Base-by-base conservation (phyloP, 2,329 filamentous ascomycete genomes). In the Salinomyces thailandicus region DNA sequence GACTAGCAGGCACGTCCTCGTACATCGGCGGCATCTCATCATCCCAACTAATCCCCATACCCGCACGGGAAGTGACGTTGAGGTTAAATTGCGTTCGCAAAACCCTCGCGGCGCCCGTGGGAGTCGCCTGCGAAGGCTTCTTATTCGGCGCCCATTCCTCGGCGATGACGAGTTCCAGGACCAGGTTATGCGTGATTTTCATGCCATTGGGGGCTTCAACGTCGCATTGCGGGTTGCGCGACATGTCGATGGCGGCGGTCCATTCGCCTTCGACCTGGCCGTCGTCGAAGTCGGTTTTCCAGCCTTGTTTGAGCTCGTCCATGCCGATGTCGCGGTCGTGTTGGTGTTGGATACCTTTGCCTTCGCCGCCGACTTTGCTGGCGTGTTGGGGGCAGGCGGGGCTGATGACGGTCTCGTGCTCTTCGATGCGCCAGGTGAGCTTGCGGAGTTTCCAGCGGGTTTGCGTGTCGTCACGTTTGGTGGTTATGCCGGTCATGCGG, bases 1-100 rank as follows among this genome's bases (percentile, higher is more conserved):
- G 89, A 51, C 81, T 85, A 2, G 77, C 79, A 1, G 89, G 87
- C 28, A 96, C 86, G 55, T 96, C 85, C 61, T 91, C 81, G 62
- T 98, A 98, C 48, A 93, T 75, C 1, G 89, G 89, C 9, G 89
- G 89, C 54, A 84, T 79, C 66, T 98, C 89, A 62, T 95, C 89
- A 50, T 96, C 89, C 89, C 91, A 98, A 49, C 82, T 85, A 51
- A 98, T 87, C 34, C 89, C 87, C 57, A 94, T 73, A 13, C 89
- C 89, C 14, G 75, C 75, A 41, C 84, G 75, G 63, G 93, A 82
- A 3, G 87, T 95, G 37, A 96, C 72, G 39, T 77, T 68, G 36
- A 91, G 71, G 51, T 75, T 77, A 66, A 95, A 96, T 58, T 93
- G 85, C 73, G 94, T 95, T 47, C 89, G 75, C 42, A 98, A 69